A percentile compares a stretch with the other conserved stretches of the same genome.
phyloP scores from a whole-genome alignment of 2,329 filamentous ascomycete species.

The Cadophora sp. region DNA sequence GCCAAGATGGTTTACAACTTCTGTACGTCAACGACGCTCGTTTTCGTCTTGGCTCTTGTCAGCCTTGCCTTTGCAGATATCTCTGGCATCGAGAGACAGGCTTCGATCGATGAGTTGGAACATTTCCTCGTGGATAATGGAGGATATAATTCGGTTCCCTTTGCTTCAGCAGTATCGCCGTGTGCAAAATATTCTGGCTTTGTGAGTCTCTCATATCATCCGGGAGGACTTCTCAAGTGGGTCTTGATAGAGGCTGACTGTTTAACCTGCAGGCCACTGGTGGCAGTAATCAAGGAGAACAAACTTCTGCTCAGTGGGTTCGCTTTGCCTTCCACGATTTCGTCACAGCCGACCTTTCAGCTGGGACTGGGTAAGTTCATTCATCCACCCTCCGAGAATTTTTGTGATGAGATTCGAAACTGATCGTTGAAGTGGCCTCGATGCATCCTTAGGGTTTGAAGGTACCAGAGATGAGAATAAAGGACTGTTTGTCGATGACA shows the following conservation, averaged over 20 bases:
- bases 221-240: no score
- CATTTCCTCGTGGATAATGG: slow-evolving; percentile 28
- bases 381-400: no score
- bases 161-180: slow-evolving; percentile 23
- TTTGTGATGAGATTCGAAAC: neutral
- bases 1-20: slow-evolving; percentile 1
- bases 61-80: slow-evolving; percentile 9
- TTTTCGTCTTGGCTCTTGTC: neutral
- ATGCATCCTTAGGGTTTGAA: slow-evolving; percentile 36
- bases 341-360: slow-evolving; percentile 27
- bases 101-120: slow-evolving; percentile 30
- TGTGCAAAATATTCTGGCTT: slow-evolving; percentile 28
- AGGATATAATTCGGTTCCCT: slow-evolving; percentile 24
- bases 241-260: neutral
- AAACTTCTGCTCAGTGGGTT: slow-evolving; percentile 35
- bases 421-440: slow-evolving; percentile 30
- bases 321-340: slow-evolving; percentile 36
- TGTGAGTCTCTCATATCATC: neutral
- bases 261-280: neutral
- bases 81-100: slow-evolving; percentile 23
- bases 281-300: slow-evolving; percentile 25
- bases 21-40: neutral
- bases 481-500: slow-evolving; percentile 30
- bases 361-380: slow-evolving; percentile 30
- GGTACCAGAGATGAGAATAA: slow-evolving; percentile 30